Evolutionary conservation across 257 asterid species (phyloP).

Genomic region (Rhazya stricta): DNA sequence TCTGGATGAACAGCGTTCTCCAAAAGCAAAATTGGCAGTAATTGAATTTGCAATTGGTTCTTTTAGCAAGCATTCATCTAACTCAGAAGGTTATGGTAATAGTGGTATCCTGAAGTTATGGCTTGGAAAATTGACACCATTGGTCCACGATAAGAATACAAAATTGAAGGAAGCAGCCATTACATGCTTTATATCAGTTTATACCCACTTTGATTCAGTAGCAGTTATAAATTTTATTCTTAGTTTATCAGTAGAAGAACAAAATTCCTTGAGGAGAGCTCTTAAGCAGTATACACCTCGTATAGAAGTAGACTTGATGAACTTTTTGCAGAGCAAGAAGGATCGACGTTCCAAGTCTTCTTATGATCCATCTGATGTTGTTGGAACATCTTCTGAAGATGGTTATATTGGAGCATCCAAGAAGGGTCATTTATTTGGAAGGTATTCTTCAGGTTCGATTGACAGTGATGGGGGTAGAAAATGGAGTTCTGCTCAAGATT

Average conservation of each 20-base stretch:
- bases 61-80: constrained; percentile 73
- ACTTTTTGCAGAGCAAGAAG: constrained; percentile 88
- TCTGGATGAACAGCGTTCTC: constrained; percentile 97
- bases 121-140: constrained; percentile 87
- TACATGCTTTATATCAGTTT: constrained; percentile 85
- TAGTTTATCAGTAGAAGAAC: constrained; percentile 94
- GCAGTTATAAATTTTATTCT: constrained; percentile 79
- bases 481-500: constrained; percentile 57
- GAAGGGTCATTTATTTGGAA: constrained; percentile 67
- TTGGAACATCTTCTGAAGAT: constrained; percentile 93
- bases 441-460: constrained; percentile 88
- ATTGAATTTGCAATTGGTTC: constrained; percentile 92
- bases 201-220: constrained; percentile 74
- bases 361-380: constrained; percentile 79
- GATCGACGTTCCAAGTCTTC: constrained; percentile 83
- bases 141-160: constrained; percentile 85
- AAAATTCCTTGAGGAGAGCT: constrained; percentile 88
- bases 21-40: constrained; percentile 96
- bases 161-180: constrained; percentile 93
- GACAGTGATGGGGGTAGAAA: constrained; percentile 90
- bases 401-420: constrained; percentile 66
- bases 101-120: constrained; percentile 89
- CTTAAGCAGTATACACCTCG: constrained; percentile 98
- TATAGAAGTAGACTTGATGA: constrained; percentile 95
- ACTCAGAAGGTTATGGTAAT: constrained; percentile 76